Base-by-base conservation (phyloP, 2,329 filamentous ascomycete species). In the Claviceps arundinis region DNA sequence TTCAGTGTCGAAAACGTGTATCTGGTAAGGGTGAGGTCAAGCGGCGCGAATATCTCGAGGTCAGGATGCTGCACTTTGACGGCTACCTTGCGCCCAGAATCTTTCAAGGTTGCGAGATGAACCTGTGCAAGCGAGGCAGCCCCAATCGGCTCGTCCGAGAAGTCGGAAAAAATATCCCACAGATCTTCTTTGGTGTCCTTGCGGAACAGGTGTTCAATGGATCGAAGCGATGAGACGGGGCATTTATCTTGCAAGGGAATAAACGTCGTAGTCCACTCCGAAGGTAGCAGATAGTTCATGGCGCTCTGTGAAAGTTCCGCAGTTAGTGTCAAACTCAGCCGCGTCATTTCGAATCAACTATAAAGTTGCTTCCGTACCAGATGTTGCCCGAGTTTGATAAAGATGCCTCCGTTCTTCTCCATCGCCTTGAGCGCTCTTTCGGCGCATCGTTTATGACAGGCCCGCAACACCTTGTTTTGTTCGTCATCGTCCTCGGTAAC, bases 341-440 rank as follows among this genome's bases (percentile, higher is more conserved):
- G 37, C 24, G 5, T 8, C 3, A 14, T 17, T 9, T 47, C 8
- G 24, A 5, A 6, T 16, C 40, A n/a, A n/a, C 13, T 22, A 24
- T 7, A 16, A 42, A 42, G 19, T 19, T 5, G 9, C 6, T 24
- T 19, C 42, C 69, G 43, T 73, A 84, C 82, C 68, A 98, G 68
- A 69, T 98, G 93, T 62, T 98, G 93, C 7, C 93, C 93, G 41
- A 98, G 73, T 70, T 98, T 98, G 66, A 98, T 97, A 61, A 97
- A 98, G 57, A 98, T 95, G 30, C 91, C 95, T 26, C 94, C 93
- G 67, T 96, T 97, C 74, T 87, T 89, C 74, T 98, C 93, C 57
- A 97, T 72, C 1, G 94, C 90, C 53, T 77, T 78, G 43, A 97
- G 73, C 1, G 93, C 96, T 56, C 93, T 81, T 61, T 89, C 79